Evolutionary conservation across 441 rosid species (phyloP).

Genomic region (Gossypium davidsonii): DNA sequence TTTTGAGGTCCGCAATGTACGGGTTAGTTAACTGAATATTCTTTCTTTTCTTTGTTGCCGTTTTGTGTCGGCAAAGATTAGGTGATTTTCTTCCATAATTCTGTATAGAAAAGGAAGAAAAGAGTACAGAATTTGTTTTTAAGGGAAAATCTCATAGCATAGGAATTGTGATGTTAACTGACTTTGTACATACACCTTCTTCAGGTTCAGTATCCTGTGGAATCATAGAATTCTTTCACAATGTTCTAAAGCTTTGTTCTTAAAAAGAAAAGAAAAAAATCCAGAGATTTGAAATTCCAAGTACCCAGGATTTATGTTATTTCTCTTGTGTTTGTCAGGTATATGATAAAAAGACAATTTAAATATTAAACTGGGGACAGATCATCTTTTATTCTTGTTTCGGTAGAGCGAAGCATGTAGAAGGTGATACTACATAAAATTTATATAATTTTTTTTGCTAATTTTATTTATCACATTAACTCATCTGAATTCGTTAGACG

Average conservation of each 20-base stretch:
- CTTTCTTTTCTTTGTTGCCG: not conserved
- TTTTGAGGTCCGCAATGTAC: not conserved
- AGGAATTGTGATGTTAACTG: conserved; percentile 8
- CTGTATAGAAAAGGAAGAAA: conserved; percentile 22
- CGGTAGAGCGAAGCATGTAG: too few relatives aligned
- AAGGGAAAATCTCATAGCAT: conserved; percentile 7
- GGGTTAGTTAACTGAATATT: conserved; percentile 13
- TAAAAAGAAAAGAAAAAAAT: not conserved
- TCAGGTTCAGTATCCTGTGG: conserved; percentile 11
- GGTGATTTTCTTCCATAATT: conserved; percentile 6
- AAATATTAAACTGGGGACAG: too few relatives aligned
- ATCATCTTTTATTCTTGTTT: too few relatives aligned
- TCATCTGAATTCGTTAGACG: too few relatives aligned
- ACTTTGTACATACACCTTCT: conserved; percentile 24
- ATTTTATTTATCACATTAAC: too few relatives aligned
- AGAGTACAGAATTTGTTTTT: not conserved
- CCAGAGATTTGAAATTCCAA: not conserved
- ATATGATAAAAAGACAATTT: too few relatives aligned
- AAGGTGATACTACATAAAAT: too few relatives aligned
- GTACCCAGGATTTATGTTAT: not conserved
- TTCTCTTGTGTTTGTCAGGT: too few relatives aligned
- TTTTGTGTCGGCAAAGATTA: not conserved
- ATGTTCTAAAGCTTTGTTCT: not conserved
- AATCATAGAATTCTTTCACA: conserved; percentile 11
- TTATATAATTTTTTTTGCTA: too few relatives aligned